Evolutionary conservation across 148 eudicot species (phyloP), one percentile per base, ranked within the genome.

Genomic region (Limonium bicolor): DNA sequence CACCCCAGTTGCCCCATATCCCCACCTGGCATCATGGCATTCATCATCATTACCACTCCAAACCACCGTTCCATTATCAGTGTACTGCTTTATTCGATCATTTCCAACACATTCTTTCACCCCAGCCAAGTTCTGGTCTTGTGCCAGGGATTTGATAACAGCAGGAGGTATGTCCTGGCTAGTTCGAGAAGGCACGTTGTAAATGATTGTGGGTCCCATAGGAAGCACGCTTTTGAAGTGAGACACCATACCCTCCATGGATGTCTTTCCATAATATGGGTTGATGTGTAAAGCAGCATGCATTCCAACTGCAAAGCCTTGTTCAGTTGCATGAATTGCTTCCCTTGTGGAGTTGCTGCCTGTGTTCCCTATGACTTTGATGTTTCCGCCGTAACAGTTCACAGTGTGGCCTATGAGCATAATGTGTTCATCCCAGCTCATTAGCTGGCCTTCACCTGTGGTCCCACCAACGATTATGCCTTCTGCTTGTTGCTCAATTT

Each of bases 371-470:
- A 85, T 85, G 17, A 85, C 95, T 60, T 80, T 80, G 39, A 85
- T 69, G 30, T 41, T 62, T 48, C 71, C 69, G 36, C 95, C 95
- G 49, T 77, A 85, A 59, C 92, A 85, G 53, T 85, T 85, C 27
- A 85, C 77, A 1, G 92, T 85, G 56, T 80, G 95, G 34, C 82
- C 95, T 38, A 85, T 85, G 34, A 85, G 95, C 95, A 85, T 85
- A 10, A 85, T 74, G 53, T 85, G 95, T 52, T 85, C 95, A 60
- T 85, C 95, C 95, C 95, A 85, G 51, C 86, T 74, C 95, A 85
- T 85, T 26, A 85, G 49, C 46, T 85, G 95, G 13, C 86, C 95
- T 68, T 85, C 95, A 25, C 95, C 95, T 13, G 95, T 80, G 14
- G 95, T 85, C 47, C 95, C 95, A 10, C 95, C 95, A 12, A 85